Conservation (phyloP, 768 basidiomycete species). For the Leccinum subgranulosum region DNA sequence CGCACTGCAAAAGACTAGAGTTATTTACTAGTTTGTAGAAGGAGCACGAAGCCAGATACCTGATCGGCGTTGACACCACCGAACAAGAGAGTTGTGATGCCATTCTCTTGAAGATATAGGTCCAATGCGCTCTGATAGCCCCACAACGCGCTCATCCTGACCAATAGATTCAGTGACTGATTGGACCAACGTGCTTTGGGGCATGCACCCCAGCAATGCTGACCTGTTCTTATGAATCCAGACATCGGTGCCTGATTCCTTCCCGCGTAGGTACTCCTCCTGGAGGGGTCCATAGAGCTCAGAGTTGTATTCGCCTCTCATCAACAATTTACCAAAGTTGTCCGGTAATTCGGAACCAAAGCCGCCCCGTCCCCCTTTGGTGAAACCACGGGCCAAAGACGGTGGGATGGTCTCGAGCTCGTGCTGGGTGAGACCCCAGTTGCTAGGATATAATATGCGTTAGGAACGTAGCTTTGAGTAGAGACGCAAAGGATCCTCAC, state of each 20-base stretch:
- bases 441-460: conserved; percentile 35
- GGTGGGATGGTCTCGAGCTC: conserved; percentile 63
- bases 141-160: conserved; percentile 66
- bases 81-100: conserved; percentile 59
- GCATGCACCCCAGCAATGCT: neutral
- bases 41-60: conserved; percentile 31
- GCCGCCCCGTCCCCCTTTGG: conserved; percentile 44
- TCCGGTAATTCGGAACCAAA: conserved; percentile 55
- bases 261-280: conserved; percentile 48
- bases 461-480: neutral
- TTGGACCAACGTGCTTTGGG: neutral
- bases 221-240: conserved; percentile 77
- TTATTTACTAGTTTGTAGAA: neutral
- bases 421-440: conserved; percentile 69
- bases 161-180: neutral
- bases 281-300: conserved; percentile 65
- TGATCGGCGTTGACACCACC: conserved; percentile 68
- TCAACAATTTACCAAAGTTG: conserved; percentile 52
- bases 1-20: conserved; percentile 41
- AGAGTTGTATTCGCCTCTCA: conserved; percentile 57
- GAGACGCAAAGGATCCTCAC: conserved; percentile 36
- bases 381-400: conserved; percentile 53
- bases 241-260: conserved; percentile 55
- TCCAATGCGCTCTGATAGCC: conserved; percentile 61
- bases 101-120: conserved; percentile 59